Conservation (phyloP, 2,329 filamentous ascomycete genomes). For the Monilinia fructicola region DNA sequence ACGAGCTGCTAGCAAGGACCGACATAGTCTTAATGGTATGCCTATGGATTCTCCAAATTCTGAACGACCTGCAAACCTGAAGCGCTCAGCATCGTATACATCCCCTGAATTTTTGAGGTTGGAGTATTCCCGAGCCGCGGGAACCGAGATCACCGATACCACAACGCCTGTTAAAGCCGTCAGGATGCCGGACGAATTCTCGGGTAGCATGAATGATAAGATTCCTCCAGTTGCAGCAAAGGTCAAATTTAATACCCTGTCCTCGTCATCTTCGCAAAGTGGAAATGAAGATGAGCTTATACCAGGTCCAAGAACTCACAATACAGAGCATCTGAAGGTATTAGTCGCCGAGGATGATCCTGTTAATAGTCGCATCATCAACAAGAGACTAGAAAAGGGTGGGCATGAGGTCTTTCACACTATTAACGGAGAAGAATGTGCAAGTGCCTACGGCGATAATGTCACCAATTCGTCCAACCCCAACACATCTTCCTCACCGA, state of each 20-base stretch:
- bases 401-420: slow-evolving; percentile 72
- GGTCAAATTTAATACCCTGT: slow-evolving; percentile 29
- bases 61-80: slow-evolving; percentile 24
- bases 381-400: slow-evolving; percentile 76
- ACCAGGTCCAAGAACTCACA: background rate
- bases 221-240: slow-evolving; percentile 21
- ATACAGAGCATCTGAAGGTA: slow-evolving; percentile 48
- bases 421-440: slow-evolving; percentile 83
- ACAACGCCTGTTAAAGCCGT: slow-evolving; percentile 47
- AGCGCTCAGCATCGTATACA: slow-evolving; percentile 32
- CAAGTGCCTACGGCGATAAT: slow-evolving; percentile 64
- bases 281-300: background rate
- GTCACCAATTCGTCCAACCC: slow-evolving; percentile 39
- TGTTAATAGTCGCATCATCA: slow-evolving; percentile 78
- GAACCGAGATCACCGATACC: slow-evolving; percentile 44
- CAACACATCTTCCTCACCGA: background rate
- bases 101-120: slow-evolving; percentile 29
- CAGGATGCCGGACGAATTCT: slow-evolving; percentile 48
- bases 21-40: slow-evolving; percentile 25
- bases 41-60: background rate
- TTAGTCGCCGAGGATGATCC: slow-evolving; percentile 87
- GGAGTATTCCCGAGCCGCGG: slow-evolving; percentile 41
- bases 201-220: slow-evolving; percentile 4
- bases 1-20: slow-evolving; percentile 30
- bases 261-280: slow-evolving; percentile 20